Conservation (phyloP, 2,329 filamentous ascomycete genomes). For the Podosphaera xanthii region DNA sequence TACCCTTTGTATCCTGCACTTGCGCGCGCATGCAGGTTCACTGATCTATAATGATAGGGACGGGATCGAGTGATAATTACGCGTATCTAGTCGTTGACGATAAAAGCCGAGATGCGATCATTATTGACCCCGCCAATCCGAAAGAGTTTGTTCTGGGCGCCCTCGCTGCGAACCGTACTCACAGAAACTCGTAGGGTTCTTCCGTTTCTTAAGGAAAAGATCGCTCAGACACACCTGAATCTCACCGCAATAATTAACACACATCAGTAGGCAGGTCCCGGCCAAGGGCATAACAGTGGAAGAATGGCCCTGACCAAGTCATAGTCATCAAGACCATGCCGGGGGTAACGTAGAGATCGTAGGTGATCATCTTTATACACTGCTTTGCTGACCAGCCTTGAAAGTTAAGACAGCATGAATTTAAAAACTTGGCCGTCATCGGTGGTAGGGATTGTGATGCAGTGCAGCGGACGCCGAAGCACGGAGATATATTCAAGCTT, state of each 20-base stretch:
- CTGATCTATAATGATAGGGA: slow-evolving; percentile 28
- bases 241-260: slow-evolving; percentile 85
- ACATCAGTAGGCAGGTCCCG: slow-evolving; percentile 49
- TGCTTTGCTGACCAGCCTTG: background rate
- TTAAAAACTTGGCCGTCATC: slow-evolving; percentile 38
- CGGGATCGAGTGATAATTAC: slow-evolving; percentile 60
- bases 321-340: slow-evolving; percentile 78
- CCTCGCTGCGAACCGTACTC: background rate
- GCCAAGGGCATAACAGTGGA: background rate
- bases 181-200: slow-evolving; percentile 24
- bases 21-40: slow-evolving; percentile 1
- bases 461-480: slow-evolving; percentile 52
- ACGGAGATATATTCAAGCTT: slow-evolving; percentile 60
- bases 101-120: slow-evolving; percentile 52
- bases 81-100: slow-evolving; percentile 64
- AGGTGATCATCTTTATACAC: slow-evolving; percentile 10
- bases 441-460: slow-evolving; percentile 69
- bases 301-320: background rate
- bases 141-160: slow-evolving; percentile 34
- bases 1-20: slow-evolving; percentile 9
- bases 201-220: slow-evolving; percentile 48
- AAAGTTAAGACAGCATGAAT: slow-evolving; percentile 11
- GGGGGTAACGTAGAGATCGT: slow-evolving; percentile 76
- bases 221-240: slow-evolving; percentile 50
- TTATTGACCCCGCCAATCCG: slow-evolving; percentile 62